These are phyloP conservation scores for Fusarium anthophilum DNA, from an alignment of 2,329 filamentous ascomycete genomes.

Conservation along the genomic window DNA sequence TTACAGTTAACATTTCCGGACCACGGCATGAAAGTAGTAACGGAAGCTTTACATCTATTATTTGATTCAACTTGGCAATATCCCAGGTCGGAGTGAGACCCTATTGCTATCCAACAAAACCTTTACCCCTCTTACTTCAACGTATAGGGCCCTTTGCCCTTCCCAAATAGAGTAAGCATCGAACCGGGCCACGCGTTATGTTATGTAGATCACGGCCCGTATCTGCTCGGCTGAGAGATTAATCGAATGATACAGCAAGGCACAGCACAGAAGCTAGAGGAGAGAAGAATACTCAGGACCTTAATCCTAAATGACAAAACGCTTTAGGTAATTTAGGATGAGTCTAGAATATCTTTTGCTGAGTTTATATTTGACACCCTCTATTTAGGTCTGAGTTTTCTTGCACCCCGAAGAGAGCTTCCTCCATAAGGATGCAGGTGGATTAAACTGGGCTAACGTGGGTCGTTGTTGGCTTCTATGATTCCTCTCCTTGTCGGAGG, in stretches of 20 bases:
- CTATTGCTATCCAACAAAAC: background rate
- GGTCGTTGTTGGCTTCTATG: background rate
- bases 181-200: background rate
- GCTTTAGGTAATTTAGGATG: too few species aligned
- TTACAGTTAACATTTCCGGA: fast-evolving
- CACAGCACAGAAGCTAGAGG: background rate
- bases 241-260: background rate
- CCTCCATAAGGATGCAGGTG: background rate
- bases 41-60: background rate
- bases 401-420: too few species aligned
- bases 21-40: background rate
- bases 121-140: too few species aligned
- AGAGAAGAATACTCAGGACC: too few species aligned
- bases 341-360: too few species aligned
- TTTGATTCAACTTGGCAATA: background rate
- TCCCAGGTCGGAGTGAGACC: background rate
- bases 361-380: too few species aligned
- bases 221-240: background rate
- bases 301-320: too few species aligned
- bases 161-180: background rate
- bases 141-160: background rate
- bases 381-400: too few species aligned
- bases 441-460: background rate
- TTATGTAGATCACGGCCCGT: background rate
- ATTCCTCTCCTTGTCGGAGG: background rate